Percentiles rank a stretch among this genome's conserved stretches.
Conservation (phyloP, 495 filamentous ascomycete genomes). For the Sabuloglossum arenarium region DNA sequence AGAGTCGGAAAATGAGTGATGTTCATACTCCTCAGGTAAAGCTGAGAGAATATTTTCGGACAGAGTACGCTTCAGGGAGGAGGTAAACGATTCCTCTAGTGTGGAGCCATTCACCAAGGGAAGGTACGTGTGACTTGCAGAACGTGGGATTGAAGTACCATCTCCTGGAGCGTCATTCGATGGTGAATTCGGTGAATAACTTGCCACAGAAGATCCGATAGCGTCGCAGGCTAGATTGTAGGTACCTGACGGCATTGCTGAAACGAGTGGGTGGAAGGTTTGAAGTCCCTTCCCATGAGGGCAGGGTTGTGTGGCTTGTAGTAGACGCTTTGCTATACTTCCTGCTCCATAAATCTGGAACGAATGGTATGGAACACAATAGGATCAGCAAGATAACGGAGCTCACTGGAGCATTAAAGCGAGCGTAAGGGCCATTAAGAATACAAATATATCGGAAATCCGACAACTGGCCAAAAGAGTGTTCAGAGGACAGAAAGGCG, state of each 20-base stretch:
- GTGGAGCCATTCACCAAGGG: not conserved
- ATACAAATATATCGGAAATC: not conserved
- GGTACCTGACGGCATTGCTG: not conserved
- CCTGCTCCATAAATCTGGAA: not conserved
- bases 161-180: not conserved
- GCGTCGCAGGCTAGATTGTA: not conserved
- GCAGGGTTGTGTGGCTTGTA: not conserved
- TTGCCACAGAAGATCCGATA: not conserved
- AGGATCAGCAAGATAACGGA: not conserved
- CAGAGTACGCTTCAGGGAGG: not conserved
- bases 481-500: not conserved
- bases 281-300: not conserved
- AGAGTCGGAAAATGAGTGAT: not conserved
- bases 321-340: not conserved
- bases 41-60: constrained; percentile 1
- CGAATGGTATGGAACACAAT: not conserved
- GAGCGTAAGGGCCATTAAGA: not conserved
- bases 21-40: not conserved
- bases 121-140: constrained; percentile 3
- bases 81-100: not conserved
- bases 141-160: constrained; percentile 1
- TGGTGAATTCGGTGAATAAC: not conserved
- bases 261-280: not conserved
- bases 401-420: not conserved
- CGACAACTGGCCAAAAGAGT: not conserved